A percentile compares a stretch with the other conserved stretches of the same genome.
Evolutionary conservation across 164 flowering plant species (phyloP).

Genomic region (Aristolochia fimbriata): DNA sequence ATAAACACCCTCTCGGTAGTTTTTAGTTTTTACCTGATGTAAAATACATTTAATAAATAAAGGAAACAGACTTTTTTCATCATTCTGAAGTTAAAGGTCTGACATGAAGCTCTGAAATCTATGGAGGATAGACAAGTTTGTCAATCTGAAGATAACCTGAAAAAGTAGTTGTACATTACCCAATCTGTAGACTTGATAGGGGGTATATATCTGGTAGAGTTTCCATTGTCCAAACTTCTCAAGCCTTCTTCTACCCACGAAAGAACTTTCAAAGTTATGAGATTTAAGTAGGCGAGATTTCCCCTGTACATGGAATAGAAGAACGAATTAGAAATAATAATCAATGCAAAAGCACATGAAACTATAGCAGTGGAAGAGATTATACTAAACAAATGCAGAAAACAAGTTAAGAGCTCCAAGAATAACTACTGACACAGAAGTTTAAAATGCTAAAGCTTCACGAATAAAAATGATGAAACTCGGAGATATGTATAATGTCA

Average conservation of each 20-base stretch:
- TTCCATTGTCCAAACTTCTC: constrained; percentile 2
- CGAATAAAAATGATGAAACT: no score
- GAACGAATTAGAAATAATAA: not conserved
- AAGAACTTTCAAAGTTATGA: not conserved
- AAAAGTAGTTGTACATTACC: constrained; percentile 3
- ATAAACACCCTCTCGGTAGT: no score
- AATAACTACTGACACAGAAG: no score
- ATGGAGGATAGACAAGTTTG: no score
- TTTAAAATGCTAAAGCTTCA: no score
- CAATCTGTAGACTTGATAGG: constrained; percentile 13
- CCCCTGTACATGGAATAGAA: not conserved
- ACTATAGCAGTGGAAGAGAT: not conserved
- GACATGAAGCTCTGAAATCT: not conserved
- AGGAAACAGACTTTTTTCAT: not conserved
- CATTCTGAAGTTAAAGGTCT: not conserved
- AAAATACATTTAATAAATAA: not conserved
- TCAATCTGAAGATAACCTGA: not conserved
- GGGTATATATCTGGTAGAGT: constrained; percentile 10
- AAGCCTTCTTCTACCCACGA: constrained; percentile 1
- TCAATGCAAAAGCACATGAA: not conserved
- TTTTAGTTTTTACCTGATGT: no score
- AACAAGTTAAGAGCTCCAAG: no score
- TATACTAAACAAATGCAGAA: no score
- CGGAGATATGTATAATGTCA: no score
- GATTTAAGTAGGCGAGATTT: not conserved